Conservation (phyloP, 768 basidiomycete species). For the Boletellus ananas region DNA sequence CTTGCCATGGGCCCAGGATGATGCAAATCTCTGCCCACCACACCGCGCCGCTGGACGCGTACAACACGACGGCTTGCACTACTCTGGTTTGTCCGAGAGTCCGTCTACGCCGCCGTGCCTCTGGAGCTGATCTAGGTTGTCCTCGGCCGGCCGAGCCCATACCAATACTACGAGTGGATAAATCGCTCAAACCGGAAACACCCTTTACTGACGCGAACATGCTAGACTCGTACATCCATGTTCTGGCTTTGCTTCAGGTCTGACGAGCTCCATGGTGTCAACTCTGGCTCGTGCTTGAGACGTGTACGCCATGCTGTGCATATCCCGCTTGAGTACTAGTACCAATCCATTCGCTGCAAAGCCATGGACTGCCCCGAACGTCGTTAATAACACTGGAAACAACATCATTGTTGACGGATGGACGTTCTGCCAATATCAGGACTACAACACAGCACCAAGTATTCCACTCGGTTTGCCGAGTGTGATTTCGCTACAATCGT, state of each 20-base stretch:
- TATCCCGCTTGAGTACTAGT: conserved; percentile 6
- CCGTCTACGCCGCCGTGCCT: too few species aligned
- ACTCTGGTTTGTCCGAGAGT: too few species aligned
- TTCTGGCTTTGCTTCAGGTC: conserved; percentile 64
- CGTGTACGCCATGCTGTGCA: conserved; percentile 17
- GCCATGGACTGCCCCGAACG: conserved; percentile 79
- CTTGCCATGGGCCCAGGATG: too few species aligned
- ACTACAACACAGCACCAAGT: conserved; percentile 42
- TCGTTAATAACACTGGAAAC: conserved; percentile 58
- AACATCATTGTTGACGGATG: conserved; percentile 67
- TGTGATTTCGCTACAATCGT: conserved; percentile 72
- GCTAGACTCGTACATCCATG: neutral
- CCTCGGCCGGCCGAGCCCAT: too few species aligned
- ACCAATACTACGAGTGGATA: too few species aligned
- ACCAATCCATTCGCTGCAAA: conserved; percentile 43
- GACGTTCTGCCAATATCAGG: conserved; percentile 68
- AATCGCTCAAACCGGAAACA: too few species aligned
- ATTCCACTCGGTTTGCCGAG: conserved; percentile 79
- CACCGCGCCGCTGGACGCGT: too few species aligned
- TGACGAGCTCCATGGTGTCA: conserved; percentile 76
- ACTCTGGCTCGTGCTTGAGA: conserved; percentile 63
- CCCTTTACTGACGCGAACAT: too few species aligned
- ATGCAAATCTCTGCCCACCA: too few species aligned
- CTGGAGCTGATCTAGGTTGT: too few species aligned
- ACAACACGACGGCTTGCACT: too few species aligned